Percentiles rank a stretch among this genome's conserved stretches.
These are phyloP conservation scores for Castanea mollissima DNA, from an alignment of 306 rosid genomes.

Conservation along the genomic window DNA sequence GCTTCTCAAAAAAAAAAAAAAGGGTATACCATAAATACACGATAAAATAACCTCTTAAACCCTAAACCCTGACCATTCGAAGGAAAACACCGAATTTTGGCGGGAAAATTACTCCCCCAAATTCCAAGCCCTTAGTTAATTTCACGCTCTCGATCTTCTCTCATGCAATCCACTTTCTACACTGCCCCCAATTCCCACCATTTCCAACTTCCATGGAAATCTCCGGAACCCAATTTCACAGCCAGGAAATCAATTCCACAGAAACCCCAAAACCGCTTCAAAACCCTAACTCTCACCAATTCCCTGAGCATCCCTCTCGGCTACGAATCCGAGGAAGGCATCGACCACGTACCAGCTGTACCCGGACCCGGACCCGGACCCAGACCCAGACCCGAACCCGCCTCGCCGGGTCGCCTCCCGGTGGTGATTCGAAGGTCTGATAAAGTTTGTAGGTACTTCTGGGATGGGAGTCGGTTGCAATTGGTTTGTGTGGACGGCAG, in stretches of 20 bases:
- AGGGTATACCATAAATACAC: background rate
- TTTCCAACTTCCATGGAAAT: constrained; percentile 44
- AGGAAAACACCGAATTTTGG: constrained; percentile 7
- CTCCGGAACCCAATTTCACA: constrained; percentile 15
- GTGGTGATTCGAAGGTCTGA: constrained; percentile 61
- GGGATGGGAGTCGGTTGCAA: constrained; percentile 59
- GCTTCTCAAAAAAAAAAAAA: too few species aligned
- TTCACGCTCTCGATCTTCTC: constrained; percentile 9
- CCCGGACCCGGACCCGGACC: background rate
- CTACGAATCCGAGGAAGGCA: constrained; percentile 49
- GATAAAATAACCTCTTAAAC: constrained; percentile 13
- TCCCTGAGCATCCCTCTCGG: constrained; percentile 52
- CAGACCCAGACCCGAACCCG: constrained; percentile 1
- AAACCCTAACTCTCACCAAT: constrained; percentile 13
- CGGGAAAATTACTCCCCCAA: constrained; percentile 23
- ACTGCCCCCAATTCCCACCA: constrained; percentile 33
- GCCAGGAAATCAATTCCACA: constrained; percentile 21
- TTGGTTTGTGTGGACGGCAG: constrained; percentile 55
- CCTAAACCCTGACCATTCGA: background rate
- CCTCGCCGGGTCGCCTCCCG: constrained; percentile 45
- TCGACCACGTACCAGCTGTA: constrained; percentile 20
- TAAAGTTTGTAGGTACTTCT: constrained; percentile 65
- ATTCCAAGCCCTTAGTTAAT: background rate
- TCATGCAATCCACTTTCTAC: constrained; percentile 62
- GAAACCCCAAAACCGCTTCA: constrained; percentile 25